Evolutionary conservation across 805 yeast genomes (phyloP), one percentile per base, ranked within the genome.

Genomic region (Starmerella kuoi): DNA sequence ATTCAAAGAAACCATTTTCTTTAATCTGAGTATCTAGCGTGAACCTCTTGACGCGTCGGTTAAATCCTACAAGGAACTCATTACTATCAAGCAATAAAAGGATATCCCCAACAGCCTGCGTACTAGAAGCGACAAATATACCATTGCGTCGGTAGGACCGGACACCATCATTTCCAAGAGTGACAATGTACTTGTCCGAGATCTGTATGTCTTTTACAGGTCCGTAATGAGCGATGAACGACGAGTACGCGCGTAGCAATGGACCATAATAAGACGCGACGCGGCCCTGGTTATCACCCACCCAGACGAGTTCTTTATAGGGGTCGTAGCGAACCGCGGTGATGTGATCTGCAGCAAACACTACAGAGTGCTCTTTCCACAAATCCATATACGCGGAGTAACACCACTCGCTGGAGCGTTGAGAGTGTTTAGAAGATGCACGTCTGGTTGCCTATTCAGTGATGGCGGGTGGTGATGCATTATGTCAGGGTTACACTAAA

Each of bases 231-330:
- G 75, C 79, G 18, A 63, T 59, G 44, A 73, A 74, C 25, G 80
- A 63, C 3, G 79, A 70, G 54, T 80, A 82, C 2, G 77, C 69
- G 4, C 64, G 62, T 37, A 77, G 60, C 9, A 65, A 62, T 9
- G 69, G 65, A 11, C 73, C 77, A 23, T 62, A 63, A 41, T 56
- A 66, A 1, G 72, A 65, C 3, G 62, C 58, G 8, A 70, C 53
- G 28, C 55, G 58, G 3, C 74, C 74, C 47, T 53, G 38, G 1
- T 32, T 59, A 56, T 83, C 91, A 15, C 94, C 94, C 1, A 78
- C 68, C 97, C 97, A 88, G 2, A 87, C 57, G 35, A 91, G 64
- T 52, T 87, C 91, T 21, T 46, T 39, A 24, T 33, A 24, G 6
- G 53, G 51, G 19, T 54, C 58, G 33, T 35, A 41, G 22, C 42